Evolutionary conservation across 1,139 yeast species (phyloP).

Genomic region (Saccharomycopsis crataegensis): DNA sequence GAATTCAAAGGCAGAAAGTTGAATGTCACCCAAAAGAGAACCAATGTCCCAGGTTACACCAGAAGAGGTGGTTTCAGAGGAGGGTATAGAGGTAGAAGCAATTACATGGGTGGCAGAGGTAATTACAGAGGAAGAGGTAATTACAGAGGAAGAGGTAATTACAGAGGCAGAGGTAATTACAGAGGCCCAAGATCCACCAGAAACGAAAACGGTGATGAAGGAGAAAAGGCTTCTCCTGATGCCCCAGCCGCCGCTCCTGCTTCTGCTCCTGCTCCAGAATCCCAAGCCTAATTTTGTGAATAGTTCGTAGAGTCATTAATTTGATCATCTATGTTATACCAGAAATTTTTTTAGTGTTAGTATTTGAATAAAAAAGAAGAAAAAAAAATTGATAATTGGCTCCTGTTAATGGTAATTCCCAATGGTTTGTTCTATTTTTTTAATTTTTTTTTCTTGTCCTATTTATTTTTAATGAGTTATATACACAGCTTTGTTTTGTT

Average conservation of each 20-base stretch:
- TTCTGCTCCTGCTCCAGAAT: slow-evolving; percentile 19
- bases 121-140: slow-evolving; percentile 7
- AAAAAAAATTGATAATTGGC: no score
- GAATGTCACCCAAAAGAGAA: slow-evolving; percentile 43
- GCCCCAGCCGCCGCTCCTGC: neutral
- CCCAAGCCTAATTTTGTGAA: neutral
- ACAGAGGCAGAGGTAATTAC: slow-evolving; percentile 22
- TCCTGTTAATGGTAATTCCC: no score
- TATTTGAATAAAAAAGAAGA: no score
- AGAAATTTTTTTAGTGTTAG: no score
- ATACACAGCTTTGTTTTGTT: neutral
- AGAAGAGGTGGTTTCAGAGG: slow-evolving; percentile 11
- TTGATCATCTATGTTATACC: no score
- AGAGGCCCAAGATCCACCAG: slow-evolving; percentile 23
- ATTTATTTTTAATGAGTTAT: neutral
- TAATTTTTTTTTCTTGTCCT: neutral
- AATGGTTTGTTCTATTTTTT: neutral
- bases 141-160: slow-evolving; percentile 18
- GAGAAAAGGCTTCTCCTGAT: neutral
- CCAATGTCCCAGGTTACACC: slow-evolving; percentile 56
- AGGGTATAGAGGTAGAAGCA: slow-evolving; percentile 16
- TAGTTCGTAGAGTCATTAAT: neutral
- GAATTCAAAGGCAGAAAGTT: slow-evolving; percentile 14
- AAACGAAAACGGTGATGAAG: slow-evolving; percentile 3
- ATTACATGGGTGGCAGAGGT: slow-evolving; percentile 21